Conservation (phyloP, 768 basidiomycete species). For the Amanita thiersii region DNA sequence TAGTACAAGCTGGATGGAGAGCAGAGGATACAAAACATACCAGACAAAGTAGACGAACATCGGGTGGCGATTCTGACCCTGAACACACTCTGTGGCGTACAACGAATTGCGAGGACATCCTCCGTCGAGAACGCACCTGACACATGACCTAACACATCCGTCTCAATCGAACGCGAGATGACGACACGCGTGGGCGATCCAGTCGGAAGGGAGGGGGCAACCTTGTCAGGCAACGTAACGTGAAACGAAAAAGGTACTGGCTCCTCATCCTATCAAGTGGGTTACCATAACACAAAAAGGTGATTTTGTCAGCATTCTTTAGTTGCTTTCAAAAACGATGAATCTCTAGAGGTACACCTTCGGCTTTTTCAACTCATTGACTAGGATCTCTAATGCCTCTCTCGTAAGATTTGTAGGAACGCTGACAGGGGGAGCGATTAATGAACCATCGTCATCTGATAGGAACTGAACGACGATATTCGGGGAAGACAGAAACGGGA, state of each 20-base stretch:
- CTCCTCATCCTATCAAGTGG: conserved; percentile 73
- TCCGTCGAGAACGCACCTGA: conserved; percentile 73
- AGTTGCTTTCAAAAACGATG: conserved; percentile 13
- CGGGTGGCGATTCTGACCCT: conserved; percentile 88
- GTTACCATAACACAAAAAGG: conserved; percentile 12
- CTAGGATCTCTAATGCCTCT: conserved; percentile 79
- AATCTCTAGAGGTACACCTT: conserved; percentile 40
- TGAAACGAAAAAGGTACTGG: conserved; percentile 92
- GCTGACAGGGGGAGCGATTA: conserved; percentile 82
- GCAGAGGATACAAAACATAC: conserved; percentile 30
- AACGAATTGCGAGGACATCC: conserved; percentile 81
- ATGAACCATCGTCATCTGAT: conserved; percentile 74
- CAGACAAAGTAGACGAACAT: conserved; percentile 88
- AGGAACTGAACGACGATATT: conserved; percentile 90
- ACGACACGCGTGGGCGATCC: conserved; percentile 69
- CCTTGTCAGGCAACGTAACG: conserved; percentile 57
- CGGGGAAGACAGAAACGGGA: conserved; percentile 30
- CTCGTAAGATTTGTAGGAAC: conserved; percentile 81
- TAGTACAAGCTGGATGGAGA: neutral
- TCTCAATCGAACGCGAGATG: conserved; percentile 76
- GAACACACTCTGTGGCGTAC: conserved; percentile 94
- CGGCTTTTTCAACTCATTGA: conserved; percentile 78
- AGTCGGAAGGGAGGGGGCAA: conserved; percentile 27
- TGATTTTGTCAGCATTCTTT: conserved; percentile 14
- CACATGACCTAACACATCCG: conserved; percentile 69